A percentile compares a stretch with the other conserved stretches of the same genome.
Conservation (phyloP, 2,329 filamentous ascomycete genomes). For the Penicillium polonicum region DNA sequence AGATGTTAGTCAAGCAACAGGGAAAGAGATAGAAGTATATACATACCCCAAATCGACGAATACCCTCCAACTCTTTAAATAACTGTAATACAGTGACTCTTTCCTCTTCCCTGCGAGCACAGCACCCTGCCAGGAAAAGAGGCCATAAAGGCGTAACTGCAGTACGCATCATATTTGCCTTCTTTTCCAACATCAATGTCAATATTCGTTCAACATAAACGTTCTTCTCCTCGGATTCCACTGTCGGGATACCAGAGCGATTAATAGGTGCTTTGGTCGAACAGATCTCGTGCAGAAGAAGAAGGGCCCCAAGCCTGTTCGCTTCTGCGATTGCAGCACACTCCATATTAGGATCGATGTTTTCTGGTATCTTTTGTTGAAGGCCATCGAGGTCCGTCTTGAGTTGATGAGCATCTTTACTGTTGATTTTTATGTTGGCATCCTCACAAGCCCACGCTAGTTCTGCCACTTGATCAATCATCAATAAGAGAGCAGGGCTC, state of each 20-base stretch:
- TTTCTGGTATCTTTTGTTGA: constrained; percentile 13
- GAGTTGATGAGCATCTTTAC: neutral
- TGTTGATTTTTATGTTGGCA: neutral
- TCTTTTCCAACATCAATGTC: constrained; percentile 16
- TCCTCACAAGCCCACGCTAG: constrained; percentile 16
- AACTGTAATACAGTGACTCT: constrained; percentile 23
- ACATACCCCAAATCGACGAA: constrained; percentile 26
- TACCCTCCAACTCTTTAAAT: constrained; percentile 23
- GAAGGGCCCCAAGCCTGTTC: constrained; percentile 24
- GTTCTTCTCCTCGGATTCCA: constrained; percentile 2
- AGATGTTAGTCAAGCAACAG: neutral
- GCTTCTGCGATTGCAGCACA: constrained; percentile 27
- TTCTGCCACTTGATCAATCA: constrained; percentile 25
- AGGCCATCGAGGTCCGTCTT: constrained; percentile 12
- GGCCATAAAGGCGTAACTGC: constrained; percentile 30
- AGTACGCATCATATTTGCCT: constrained; percentile 22
- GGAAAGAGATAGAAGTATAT: neutral
- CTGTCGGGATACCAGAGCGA: neutral
- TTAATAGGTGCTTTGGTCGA: constrained; percentile 5
- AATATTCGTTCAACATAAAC: constrained; percentile 20
- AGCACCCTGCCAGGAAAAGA: constrained; percentile 30
- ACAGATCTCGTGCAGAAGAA: constrained; percentile 24
- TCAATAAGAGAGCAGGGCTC: constrained; percentile 23
- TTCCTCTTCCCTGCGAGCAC: constrained; percentile 22
- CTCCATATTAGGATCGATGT: constrained; percentile 12